Conservation (phyloP, 1,139 yeast species). For the Yamadazyma songkhlaensis region DNA sequence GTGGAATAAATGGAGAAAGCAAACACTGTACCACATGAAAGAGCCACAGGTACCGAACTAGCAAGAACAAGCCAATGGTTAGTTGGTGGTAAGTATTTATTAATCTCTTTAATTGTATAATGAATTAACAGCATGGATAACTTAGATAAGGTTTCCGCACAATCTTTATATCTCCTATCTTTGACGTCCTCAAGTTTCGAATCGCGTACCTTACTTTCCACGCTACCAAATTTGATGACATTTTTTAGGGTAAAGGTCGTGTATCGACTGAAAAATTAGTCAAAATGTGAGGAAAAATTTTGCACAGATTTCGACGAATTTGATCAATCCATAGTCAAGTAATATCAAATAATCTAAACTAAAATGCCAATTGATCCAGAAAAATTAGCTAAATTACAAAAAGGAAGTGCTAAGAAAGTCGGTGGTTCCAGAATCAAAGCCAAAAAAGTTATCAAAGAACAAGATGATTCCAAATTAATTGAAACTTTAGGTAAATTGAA, state of each 20-base stretch:
- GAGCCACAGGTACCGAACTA: slow-evolving; percentile 30
- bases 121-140: slow-evolving; percentile 11
- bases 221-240: no score
- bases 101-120: slow-evolving; percentile 13
- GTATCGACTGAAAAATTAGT: slow-evolving; percentile 3
- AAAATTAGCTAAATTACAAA: slow-evolving; percentile 82
- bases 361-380: slow-evolving; percentile 83
- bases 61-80: slow-evolving; percentile 26
- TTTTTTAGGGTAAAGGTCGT: slow-evolving; percentile 1
- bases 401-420: slow-evolving; percentile 68
- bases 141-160: no score
- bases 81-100: slow-evolving; percentile 23
- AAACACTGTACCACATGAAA: slow-evolving; percentile 33
- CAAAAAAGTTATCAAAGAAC: slow-evolving; percentile 68
- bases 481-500: slow-evolving; percentile 86
- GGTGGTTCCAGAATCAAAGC: slow-evolving; percentile 90
- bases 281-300: slow-evolving; percentile 3
- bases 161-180: no score
- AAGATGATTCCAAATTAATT: slow-evolving; percentile 88
- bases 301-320: slow-evolving; percentile 5
- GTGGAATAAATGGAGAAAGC: slow-evolving; percentile 34
- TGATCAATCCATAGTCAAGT: background rate
- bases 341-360: background rate
- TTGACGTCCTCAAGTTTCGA: no score
- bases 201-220: no score